Evolutionary conservation across 768 basidiomycete species (phyloP).

Genomic region (Candolleomyces efflorescens): DNA sequence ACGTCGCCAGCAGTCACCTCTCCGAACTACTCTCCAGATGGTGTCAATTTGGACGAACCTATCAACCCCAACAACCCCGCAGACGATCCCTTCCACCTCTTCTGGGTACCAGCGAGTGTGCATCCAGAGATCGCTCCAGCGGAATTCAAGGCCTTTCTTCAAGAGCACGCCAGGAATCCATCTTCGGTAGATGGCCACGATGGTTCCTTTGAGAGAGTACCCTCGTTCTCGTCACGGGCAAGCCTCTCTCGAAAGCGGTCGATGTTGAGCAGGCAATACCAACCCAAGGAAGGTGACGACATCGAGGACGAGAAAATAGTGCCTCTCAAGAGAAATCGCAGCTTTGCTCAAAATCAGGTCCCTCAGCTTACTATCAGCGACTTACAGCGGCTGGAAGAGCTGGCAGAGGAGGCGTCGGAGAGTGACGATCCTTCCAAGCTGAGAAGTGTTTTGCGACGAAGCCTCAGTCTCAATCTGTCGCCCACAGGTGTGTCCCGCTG

Average conservation of each 20-base stretch:
- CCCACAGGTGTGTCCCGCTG: constrained; percentile 67
- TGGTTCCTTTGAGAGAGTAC: constrained; percentile 14
- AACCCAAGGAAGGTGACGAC: constrained; percentile 69
- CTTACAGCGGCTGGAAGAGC: constrained; percentile 88
- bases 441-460: constrained; percentile 75
- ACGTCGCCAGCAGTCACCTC: constrained; percentile 24
- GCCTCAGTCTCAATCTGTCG: constrained; percentile 81
- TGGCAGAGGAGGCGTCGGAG: constrained; percentile 85
- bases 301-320: constrained; percentile 65
- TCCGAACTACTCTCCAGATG: constrained; percentile 14
- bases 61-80: constrained; percentile 33
- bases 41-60: constrained; percentile 17
- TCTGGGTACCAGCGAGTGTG: constrained; percentile 96
- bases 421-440: constrained; percentile 81
- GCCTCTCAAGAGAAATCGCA: constrained; percentile 64
- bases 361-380: constrained; percentile 92
- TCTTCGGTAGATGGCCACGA: constrained; percentile 45
- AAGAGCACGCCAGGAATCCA: constrained; percentile 78
- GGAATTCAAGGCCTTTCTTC: constrained; percentile 92
- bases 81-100: constrained; percentile 86
- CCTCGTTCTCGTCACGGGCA: constrained; percentile 36
- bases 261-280: constrained; percentile 93
- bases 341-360: constrained; percentile 57
- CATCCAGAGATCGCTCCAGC: constrained; percentile 98
- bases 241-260: constrained; percentile 81